Conservation (phyloP, 2,329 filamentous ascomycete genomes). For the Truncatella angustata region DNA sequence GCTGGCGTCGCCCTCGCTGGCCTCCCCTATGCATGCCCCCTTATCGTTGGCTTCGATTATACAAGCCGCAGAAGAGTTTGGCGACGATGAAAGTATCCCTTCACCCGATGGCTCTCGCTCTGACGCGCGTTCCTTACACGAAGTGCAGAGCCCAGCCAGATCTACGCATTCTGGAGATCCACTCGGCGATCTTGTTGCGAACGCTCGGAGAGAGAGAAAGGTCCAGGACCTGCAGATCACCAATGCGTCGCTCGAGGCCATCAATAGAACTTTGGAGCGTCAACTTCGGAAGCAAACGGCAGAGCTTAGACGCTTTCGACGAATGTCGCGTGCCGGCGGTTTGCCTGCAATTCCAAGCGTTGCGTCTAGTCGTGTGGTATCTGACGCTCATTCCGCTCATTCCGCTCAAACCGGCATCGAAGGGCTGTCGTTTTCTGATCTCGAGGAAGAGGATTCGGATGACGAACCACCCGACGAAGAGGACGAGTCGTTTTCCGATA, state of each 20-base stretch:
- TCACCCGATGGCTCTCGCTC: constrained; percentile 27
- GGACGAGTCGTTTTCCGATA: constrained; percentile 49
- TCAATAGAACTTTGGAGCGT: constrained; percentile 88
- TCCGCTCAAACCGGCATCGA: constrained; percentile 37
- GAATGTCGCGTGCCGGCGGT: constrained; percentile 79
- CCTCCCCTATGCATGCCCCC: constrained; percentile 33
- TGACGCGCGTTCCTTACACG: too few species aligned
- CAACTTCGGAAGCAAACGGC: constrained; percentile 89
- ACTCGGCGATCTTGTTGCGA: constrained; percentile 76
- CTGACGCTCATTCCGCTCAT: constrained; percentile 38
- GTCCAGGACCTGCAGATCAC: constrained; percentile 95
- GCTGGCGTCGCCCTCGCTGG: constrained; percentile 27
- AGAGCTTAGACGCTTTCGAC: constrained; percentile 80
- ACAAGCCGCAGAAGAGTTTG: constrained; percentile 53
- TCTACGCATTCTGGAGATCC: constrained; percentile 54
- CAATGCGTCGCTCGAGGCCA: constrained; percentile 90
- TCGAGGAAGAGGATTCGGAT: constrained; percentile 44
- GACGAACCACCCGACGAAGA: constrained; percentile 40
- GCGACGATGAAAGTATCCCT: constrained; percentile 28
- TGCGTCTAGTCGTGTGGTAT: constrained; percentile 41
- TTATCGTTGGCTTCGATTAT: constrained; percentile 56
- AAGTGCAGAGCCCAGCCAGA: constrained; percentile 57
- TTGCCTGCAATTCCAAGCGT: constrained; percentile 57
- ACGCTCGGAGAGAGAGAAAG: constrained; percentile 87
- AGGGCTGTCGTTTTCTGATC: constrained; percentile 48